phyloP scores from a whole-genome alignment of 495 filamentous ascomycete species.

The Penicillium waksmanii region DNA sequence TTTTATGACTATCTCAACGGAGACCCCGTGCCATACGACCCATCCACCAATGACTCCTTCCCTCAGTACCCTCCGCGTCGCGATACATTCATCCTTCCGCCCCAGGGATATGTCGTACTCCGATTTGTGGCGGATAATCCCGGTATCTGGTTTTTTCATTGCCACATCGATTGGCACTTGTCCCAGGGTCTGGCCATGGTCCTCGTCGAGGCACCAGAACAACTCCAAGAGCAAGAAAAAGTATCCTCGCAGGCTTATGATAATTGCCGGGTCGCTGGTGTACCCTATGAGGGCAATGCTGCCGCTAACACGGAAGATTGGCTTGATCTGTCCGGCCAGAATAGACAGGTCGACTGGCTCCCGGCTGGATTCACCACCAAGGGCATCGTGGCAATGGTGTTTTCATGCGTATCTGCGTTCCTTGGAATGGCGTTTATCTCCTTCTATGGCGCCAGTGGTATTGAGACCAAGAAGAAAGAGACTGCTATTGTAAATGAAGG shows the following conservation, averaged over 20 bases:
- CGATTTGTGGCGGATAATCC: conserved; percentile 71
- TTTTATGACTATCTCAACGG: conserved; percentile 34
- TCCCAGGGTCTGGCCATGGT: conserved; percentile 44
- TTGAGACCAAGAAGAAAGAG: conserved; percentile 15
- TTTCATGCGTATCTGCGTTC: conserved; percentile 71
- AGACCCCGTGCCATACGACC: conserved; percentile 44
- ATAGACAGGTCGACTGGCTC: conserved; percentile 55
- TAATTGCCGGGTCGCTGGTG: conserved; percentile 55
- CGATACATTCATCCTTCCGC: conserved; percentile 59
- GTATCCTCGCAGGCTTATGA: conserved; percentile 67
- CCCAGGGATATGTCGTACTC: conserved; percentile 63
- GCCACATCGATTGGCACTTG: conserved; percentile 72
- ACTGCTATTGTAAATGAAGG: neutral
- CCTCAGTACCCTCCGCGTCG: conserved; percentile 53
- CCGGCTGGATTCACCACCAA: conserved; percentile 72
- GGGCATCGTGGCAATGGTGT: conserved; percentile 74
- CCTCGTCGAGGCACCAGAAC: conserved; percentile 61
- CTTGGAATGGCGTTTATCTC: conserved; percentile 70
- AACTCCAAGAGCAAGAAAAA: conserved; percentile 60
- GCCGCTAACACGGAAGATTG: conserved; percentile 68
- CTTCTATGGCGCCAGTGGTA: conserved; percentile 60
- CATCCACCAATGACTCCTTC: conserved; percentile 41
- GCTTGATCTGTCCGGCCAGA: conserved; percentile 67
- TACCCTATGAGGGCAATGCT: conserved; percentile 67
- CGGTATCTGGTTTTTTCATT: conserved; percentile 62